Percentiles rank a stretch among this genome's conserved stretches.
These are phyloP conservation scores for Lepidopterella palustris DNA, from an alignment of 495 filamentous ascomycete genomes.

Conservation along the genomic window DNA sequence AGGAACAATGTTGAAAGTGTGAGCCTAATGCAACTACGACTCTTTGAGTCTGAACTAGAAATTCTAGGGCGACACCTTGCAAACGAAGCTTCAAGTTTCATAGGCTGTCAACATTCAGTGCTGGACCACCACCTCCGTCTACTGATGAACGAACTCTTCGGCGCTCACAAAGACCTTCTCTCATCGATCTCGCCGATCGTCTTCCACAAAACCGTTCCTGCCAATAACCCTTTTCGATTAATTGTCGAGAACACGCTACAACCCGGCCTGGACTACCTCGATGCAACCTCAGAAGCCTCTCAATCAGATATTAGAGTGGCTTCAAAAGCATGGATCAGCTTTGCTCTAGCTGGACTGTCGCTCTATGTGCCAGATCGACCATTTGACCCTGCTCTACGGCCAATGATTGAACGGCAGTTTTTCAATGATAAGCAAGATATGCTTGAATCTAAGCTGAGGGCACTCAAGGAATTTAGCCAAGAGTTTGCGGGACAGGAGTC, in stretches of 20 bases:
- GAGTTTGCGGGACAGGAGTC: constrained; percentile 60
- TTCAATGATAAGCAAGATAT: constrained; percentile 50
- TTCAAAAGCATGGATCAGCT: constrained; percentile 47
- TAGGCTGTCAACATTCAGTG: constrained; percentile 22
- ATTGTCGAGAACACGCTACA: not conserved
- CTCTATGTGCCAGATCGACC: constrained; percentile 81
- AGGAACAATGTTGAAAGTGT: constrained; percentile 45
- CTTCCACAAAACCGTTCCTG: not conserved
- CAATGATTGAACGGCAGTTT: constrained; percentile 63
- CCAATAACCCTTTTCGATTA: not conserved
- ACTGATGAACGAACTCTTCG: constrained; percentile 5
- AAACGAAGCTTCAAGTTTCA: constrained; percentile 27
- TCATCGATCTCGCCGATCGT: not conserved
- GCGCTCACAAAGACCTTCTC: constrained; percentile 3
- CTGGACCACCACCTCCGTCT: not conserved
- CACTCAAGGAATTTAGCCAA: constrained; percentile 58
- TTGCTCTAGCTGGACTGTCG: constrained; percentile 41
- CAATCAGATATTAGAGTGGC: not conserved
- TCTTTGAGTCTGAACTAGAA: constrained; percentile 60
- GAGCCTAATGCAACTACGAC: constrained; percentile 53
- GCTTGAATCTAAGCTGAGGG: constrained; percentile 51
- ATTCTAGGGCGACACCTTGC: constrained; percentile 44
- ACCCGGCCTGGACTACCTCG: not conserved
- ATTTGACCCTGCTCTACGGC: constrained; percentile 76
- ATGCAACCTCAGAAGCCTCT: not conserved